Conservation (phyloP, 1,284 basidiomycete genomes). For the Sphaerobolus stellatus region DNA sequence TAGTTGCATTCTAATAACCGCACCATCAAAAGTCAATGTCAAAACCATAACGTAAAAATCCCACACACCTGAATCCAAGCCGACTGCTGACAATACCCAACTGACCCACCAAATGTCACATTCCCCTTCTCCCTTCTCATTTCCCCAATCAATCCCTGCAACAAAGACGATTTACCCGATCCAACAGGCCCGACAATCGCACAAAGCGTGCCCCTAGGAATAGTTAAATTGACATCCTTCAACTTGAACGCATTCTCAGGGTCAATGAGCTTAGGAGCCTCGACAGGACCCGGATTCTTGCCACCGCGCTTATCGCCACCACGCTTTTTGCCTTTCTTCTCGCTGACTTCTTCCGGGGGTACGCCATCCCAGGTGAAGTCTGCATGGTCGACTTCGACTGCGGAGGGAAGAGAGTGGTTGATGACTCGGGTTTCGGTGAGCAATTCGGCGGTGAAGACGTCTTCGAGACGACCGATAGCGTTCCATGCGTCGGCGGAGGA, state of each 20-base stretch:
- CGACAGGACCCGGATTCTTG: neutral
- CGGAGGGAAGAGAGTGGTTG: conserved; percentile 48
- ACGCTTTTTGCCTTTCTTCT: conserved; percentile 35
- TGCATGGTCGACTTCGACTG: conserved; percentile 64
- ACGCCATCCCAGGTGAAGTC: conserved; percentile 86
- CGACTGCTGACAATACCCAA: conserved; percentile 55
- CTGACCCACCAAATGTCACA: conserved; percentile 59
- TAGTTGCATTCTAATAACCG: conserved; percentile 55
- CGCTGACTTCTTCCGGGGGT: conserved; percentile 47
- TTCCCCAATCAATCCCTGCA: conserved; percentile 80
- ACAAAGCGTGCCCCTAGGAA: conserved; percentile 71
- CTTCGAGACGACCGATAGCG: conserved; percentile 66
- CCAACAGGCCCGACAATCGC: conserved; percentile 72
- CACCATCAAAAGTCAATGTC: neutral
- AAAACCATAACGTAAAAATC: neutral
- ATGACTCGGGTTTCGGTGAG: conserved; percentile 53
- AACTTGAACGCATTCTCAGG: conserved; percentile 48
- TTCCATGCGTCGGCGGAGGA: conserved; percentile 78
- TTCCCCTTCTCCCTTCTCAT: conserved; percentile 66
- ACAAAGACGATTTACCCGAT: conserved; percentile 69
- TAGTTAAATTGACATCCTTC: conserved; percentile 57
- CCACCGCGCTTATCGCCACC: neutral
- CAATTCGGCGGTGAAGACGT: conserved; percentile 78
- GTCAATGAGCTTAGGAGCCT: conserved; percentile 12
- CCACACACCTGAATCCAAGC: conserved; percentile 55